Percentiles rank a stretch among this genome's conserved stretches.
These are phyloP conservation scores for Ogataea zsoltii DNA, from an alignment of 805 yeast species.

Conservation along the genomic window DNA sequence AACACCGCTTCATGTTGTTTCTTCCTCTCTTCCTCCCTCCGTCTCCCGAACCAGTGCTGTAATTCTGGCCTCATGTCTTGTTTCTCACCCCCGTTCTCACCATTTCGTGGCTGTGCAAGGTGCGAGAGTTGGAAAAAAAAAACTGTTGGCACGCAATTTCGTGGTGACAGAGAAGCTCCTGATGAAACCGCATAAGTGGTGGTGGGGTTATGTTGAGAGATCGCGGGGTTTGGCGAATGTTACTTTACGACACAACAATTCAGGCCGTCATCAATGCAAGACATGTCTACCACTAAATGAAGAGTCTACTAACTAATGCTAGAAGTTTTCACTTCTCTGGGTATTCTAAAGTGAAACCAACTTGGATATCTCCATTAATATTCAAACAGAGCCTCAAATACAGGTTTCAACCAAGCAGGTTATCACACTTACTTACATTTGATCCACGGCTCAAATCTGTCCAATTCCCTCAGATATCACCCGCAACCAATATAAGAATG, in stretches of 20 bases:
- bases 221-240: no score
- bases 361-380: background rate
- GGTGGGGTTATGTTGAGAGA: no score
- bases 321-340: slow-evolving; percentile 1
- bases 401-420: background rate
- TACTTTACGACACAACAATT: no score
- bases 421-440: background rate
- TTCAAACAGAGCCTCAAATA: background rate
- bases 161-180: background rate
- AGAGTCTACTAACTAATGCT: slow-evolving; percentile 4
- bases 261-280: no score
- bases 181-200: no score
- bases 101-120: slow-evolving; percentile 9
- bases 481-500: slow-evolving; percentile 16
- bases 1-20: no score
- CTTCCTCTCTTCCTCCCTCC: no score
- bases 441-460: background rate
- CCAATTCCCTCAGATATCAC: background rate
- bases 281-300: no score
- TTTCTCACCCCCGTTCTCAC: background rate
- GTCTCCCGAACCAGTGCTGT: no score
- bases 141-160: slow-evolving; percentile 10
- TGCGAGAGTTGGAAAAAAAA: slow-evolving; percentile 6
- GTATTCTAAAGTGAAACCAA: slow-evolving; percentile 3
- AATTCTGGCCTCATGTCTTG: no score